Percentiles rank a stretch among this genome's conserved stretches.
These are phyloP conservation scores for Fusarium tupiense DNA, from an alignment of 2,329 filamentous ascomycete genomes.

Conservation along the genomic window DNA sequence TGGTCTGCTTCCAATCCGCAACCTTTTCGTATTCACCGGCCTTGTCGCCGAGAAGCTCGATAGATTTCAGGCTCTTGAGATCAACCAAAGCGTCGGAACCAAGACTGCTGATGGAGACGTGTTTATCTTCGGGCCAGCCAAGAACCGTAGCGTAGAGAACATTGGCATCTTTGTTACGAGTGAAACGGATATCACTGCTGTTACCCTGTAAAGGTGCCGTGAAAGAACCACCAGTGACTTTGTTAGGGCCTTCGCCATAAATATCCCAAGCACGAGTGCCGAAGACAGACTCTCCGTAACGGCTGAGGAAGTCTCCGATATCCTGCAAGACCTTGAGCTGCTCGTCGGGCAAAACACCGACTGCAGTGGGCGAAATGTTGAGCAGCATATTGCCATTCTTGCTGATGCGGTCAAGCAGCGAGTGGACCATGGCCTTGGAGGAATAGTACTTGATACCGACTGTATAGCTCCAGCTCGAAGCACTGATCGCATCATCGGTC, in stretches of 20 bases:
- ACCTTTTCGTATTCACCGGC: not conserved
- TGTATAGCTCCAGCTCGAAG: conserved; percentile 18
- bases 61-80: not conserved
- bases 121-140: not conserved
- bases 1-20: not conserved
- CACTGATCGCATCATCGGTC: conserved; percentile 11
- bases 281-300: conserved; percentile 1
- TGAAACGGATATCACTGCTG: conserved; percentile 18
- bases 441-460: conserved; percentile 15
- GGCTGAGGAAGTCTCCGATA: not conserved
- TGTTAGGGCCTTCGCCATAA: not conserved
- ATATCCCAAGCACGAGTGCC: conserved; percentile 10
- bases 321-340: conserved; percentile 12
- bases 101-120: not conserved
- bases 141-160: conserved; percentile 7
- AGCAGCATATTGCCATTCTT: conserved; percentile 17
- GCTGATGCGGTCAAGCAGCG: conserved; percentile 5
- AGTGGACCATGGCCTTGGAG: conserved; percentile 14
- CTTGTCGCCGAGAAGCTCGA: not conserved
- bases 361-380: conserved; percentile 9
- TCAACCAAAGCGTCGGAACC: not conserved
- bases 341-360: not conserved
- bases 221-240: conserved; percentile 12
- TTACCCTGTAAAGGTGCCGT: not conserved
- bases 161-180: not conserved